Evolutionary conservation across 805 yeast genomes (phyloP).

Genomic region (Lachancea waltii): DNA sequence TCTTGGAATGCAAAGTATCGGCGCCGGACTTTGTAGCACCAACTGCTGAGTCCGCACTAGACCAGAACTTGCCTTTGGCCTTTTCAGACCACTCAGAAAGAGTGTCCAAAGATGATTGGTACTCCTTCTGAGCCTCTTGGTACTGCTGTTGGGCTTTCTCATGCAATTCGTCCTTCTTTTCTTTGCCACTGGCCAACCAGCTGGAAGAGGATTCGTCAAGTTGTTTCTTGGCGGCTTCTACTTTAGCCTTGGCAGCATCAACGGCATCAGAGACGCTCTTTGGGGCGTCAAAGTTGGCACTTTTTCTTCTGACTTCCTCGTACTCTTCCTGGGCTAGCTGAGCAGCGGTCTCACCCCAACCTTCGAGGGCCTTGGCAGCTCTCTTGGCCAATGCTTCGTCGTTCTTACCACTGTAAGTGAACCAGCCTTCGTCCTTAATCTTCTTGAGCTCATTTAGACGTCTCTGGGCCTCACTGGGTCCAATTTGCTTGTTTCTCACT

Average conservation of each 20-base stretch:
- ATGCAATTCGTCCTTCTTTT: constrained; percentile 33
- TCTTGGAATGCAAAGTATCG: constrained; percentile 20
- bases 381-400: constrained; percentile 33
- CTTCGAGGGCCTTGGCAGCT: constrained; percentile 35
- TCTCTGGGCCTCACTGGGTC: constrained; percentile 31
- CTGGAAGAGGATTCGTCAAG: constrained; percentile 29
- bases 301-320: constrained; percentile 30
- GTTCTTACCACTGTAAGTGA: constrained; percentile 19
- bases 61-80: constrained; percentile 28
- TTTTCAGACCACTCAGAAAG: constrained; percentile 28
- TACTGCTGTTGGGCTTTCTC: constrained; percentile 29
- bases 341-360: constrained; percentile 43
- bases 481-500: constrained; percentile 16
- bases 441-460: constrained; percentile 32
- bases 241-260: constrained; percentile 26
- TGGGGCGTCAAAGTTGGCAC: constrained; percentile 32
- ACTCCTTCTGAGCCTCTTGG: constrained; percentile 23
- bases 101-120: constrained; percentile 14
- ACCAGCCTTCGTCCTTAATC: constrained; percentile 34
- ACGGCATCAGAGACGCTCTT: constrained; percentile 34
- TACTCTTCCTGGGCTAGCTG: constrained; percentile 39
- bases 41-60: constrained; percentile 29
- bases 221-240: constrained; percentile 33
- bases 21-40: constrained; percentile 26
- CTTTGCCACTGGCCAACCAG: constrained; percentile 37